phyloP scores from a whole-genome alignment of 805 yeast genomes.

The Dipodascus geniculatus region DNA sequence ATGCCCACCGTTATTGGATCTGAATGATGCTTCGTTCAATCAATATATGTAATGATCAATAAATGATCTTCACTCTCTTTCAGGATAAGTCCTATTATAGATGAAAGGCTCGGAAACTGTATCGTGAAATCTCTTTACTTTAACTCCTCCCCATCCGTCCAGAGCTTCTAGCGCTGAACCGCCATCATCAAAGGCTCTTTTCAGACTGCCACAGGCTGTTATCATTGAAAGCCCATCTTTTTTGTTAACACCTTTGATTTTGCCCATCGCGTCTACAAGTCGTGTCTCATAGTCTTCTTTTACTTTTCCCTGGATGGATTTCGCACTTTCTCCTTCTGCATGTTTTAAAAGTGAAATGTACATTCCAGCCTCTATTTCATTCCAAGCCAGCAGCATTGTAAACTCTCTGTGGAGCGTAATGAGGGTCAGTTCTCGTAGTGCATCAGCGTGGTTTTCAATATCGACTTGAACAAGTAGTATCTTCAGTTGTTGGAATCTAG shows the following conservation, averaged over 20 bases:
- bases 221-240: constrained; percentile 26
- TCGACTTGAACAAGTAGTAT: constrained; percentile 29
- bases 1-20: background rate
- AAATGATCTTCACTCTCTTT: no score
- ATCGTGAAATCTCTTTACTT: constrained; percentile 14
- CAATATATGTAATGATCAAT: no score
- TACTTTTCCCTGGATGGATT: constrained; percentile 22
- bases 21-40: no score
- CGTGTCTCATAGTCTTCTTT: constrained; percentile 24
- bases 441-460: constrained; percentile 26
- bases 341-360: constrained; percentile 25
- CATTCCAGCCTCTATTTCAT: constrained; percentile 27
- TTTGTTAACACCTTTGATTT: constrained; percentile 28
- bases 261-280: constrained; percentile 23
- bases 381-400: constrained; percentile 27
- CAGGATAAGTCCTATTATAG: constrained; percentile 10
- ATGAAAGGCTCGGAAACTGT: constrained; percentile 18
- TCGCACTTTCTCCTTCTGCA: constrained; percentile 22
- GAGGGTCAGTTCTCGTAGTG: constrained; percentile 25
- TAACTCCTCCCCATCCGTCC: constrained; percentile 18
- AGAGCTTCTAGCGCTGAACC: constrained; percentile 12
- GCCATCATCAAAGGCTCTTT: constrained; percentile 12
- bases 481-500: constrained; percentile 6
- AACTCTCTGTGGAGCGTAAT: constrained; percentile 22
- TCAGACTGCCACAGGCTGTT: constrained; percentile 21